Evolutionary conservation across 352 stramenopile genomes (phyloP), one percentile per base, ranked within the genome.

Genomic region (Globisporangium nodosum): DNA sequence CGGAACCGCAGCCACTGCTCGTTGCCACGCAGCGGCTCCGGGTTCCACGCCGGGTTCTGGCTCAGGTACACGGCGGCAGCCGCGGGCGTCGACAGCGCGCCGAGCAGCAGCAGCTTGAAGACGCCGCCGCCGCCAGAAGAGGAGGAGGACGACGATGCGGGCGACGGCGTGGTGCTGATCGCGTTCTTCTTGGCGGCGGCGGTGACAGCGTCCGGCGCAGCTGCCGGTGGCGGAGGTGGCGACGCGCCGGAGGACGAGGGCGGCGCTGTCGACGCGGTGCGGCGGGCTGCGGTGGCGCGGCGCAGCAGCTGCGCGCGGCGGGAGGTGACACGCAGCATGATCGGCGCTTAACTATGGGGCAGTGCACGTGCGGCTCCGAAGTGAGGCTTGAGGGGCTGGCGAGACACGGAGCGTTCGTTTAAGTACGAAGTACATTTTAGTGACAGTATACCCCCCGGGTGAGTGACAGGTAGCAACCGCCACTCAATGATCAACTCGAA

Each of bases 1-100:
- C 83, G 83, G 69, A 92, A 90, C 62, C 81, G 76, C 54, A 87
- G 65, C 77, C 81, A 92, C 31, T 77, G 76, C 42, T 71, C 67
- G 58, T 92, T 76, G 39, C 81, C 70, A 42, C 72, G 70, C 40
- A 93, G 63, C 46, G 67, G 39, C 21, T 74, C 66, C 24, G 84
- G 84, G 64, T 93, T 93, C 78, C 83, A 93, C 45, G 85, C 53
- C 39, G 81, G 84, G 66, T 93, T 88, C 66, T 89, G 71, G 52
- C 84, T 83, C 21, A 91, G 65, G 60, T 92, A 93, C 60, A 88
- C 71, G 1, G 75, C 78, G 11, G 67, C 71, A 24, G 67, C 81
- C 3, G 69, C 74, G 6, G 84, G 78, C 20, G 72, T 63, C 18
- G 75, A 80, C 35, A 93, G 66, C 49, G 70, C 61, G 1, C 73